Conservation (phyloP, 1,284 basidiomycete genomes). For the Abortiporus biennis region DNA sequence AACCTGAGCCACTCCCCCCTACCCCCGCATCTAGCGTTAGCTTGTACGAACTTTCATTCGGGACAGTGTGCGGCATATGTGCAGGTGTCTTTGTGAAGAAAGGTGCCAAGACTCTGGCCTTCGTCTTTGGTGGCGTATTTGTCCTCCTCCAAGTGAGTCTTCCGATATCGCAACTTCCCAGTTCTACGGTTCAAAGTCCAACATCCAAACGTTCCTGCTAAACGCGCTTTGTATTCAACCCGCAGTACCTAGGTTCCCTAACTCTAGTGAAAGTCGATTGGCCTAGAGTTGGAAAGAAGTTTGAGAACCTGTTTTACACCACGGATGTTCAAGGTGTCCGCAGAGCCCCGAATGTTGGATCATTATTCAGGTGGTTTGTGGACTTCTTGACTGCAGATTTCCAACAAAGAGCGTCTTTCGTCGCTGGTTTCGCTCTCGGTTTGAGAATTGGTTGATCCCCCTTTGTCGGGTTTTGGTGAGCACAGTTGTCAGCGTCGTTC, state of each 20-base stretch:
- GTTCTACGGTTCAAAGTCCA: conserved; percentile 3
- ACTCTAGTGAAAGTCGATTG: conserved; percentile 81
- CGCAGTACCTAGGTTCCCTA: conserved; percentile 70
- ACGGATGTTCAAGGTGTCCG: conserved; percentile 46
- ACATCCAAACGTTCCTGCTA: background rate
- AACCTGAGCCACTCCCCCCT: conserved; percentile 26
- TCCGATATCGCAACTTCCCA: conserved; percentile 2
- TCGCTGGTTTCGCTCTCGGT: conserved; percentile 67
- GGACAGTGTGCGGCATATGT: conserved; percentile 83
- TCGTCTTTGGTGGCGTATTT: conserved; percentile 81
- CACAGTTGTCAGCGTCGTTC: too few relatives aligned
- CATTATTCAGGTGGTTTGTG: conserved; percentile 68
- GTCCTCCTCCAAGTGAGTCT: conserved; percentile 74
- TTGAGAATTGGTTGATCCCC: conserved; percentile 44
- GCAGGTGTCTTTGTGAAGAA: conserved; percentile 94
- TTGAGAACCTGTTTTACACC: conserved; percentile 71
- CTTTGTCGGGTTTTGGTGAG: too few relatives aligned
- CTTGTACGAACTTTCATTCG: conserved; percentile 82
- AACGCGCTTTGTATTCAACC: conserved; percentile 1
- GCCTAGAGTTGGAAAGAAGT: conserved; percentile 50
- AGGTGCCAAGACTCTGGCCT: conserved; percentile 80
- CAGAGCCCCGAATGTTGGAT: conserved; percentile 54
- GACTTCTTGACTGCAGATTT: conserved; percentile 93
- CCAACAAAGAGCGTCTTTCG: conserved; percentile 75
- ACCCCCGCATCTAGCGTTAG: conserved; percentile 68